Percentiles rank a stretch among this genome's conserved stretches.
Evolutionary conservation across 1,284 basidiomycete species (phyloP).

Genomic region (Ganoderma sinense): DNA sequence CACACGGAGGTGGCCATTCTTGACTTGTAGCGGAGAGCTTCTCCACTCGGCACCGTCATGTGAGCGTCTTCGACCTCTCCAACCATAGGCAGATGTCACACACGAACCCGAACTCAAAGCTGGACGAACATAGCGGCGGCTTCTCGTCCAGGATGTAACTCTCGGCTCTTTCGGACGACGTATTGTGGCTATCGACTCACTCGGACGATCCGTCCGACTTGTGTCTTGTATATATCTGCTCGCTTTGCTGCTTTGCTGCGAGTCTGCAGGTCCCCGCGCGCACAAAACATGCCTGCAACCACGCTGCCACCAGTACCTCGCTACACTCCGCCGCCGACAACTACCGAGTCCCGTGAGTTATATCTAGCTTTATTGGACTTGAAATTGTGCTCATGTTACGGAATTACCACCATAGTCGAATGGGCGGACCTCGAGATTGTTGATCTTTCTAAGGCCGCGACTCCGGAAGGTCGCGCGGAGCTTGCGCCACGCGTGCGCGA

Average conservation of each 20-base stretch:
- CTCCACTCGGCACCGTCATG: neutral
- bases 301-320: slow-evolving; percentile 35
- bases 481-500: slow-evolving; percentile 59
- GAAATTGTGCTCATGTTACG: neutral
- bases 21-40: neutral
- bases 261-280: neutral
- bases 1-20: neutral
- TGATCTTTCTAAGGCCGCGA: slow-evolving; percentile 61
- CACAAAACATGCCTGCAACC: slow-evolving; percentile 4
- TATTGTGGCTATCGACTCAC: neutral
- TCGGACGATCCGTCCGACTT: too few relatives aligned
- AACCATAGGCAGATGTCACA: neutral
- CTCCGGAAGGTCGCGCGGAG: slow-evolving; percentile 51
- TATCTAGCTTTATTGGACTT: neutral
- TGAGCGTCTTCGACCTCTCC: neutral
- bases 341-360: slow-evolving; percentile 39
- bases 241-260: neutral
- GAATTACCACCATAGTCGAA: slow-evolving; percentile 55
- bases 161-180: neutral
- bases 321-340: slow-evolving; percentile 44
- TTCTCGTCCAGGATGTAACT: neutral
- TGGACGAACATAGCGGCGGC: neutral
- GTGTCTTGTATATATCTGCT: neutral
- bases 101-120: neutral
- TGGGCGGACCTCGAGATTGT: slow-evolving; percentile 75